Base-by-base conservation (phyloP, 2,329 filamentous ascomycete genomes). In the Sphaerostilbella broomeana region DNA sequence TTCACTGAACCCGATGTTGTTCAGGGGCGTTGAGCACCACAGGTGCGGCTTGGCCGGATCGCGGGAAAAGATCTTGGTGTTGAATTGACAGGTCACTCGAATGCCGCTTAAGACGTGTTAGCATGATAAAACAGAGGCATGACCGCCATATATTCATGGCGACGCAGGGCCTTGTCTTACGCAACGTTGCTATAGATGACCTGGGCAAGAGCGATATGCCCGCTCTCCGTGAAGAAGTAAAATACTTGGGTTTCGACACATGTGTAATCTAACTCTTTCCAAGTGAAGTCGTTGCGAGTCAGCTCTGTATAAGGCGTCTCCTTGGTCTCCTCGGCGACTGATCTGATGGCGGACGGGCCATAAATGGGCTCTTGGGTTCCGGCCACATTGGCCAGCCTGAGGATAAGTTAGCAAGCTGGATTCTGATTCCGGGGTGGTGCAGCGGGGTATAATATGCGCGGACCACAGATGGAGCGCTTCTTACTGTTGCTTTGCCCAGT, bases 361-460 rank as follows among this genome's bases (percentile, higher is more conserved):
- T 98, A 95, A 66, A 94, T 85, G 59, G 90, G 90, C 73, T 95
- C 89, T 64, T 94, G 85, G 40, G 90, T 97, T 67, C 94, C 89
- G 59, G 89, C 88, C 61, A 95, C 88, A 64, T 89, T 73, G 63
- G 75, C 77, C 65, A 83, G 64, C 62, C 77, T 82, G 53, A 49
- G 41, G 44, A 18, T 25, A 25, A 32, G 26, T 43, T 18, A 40
- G 41, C 32, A 19, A 40, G 22, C 10, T 17, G 24, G 19, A n/a
- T n/a, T n/a, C n/a, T n/a, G n/a, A n/a, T n/a, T n/a, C n/a, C 32
- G 48, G 37, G n/a, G n/a, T n/a, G n/a, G n/a, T n/a, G n/a, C n/a
- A n/a, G n/a, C n/a, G n/a, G n/a, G n/a, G n/a, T n/a, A n/a, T n/a
- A n/a, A n/a, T n/a, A n/a, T n/a, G n/a, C n/a, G n/a, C n/a, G 27